phyloP scores from a whole-genome alignment of 176 grass and related monocot genomes.

The Chloris gayana region DNA sequence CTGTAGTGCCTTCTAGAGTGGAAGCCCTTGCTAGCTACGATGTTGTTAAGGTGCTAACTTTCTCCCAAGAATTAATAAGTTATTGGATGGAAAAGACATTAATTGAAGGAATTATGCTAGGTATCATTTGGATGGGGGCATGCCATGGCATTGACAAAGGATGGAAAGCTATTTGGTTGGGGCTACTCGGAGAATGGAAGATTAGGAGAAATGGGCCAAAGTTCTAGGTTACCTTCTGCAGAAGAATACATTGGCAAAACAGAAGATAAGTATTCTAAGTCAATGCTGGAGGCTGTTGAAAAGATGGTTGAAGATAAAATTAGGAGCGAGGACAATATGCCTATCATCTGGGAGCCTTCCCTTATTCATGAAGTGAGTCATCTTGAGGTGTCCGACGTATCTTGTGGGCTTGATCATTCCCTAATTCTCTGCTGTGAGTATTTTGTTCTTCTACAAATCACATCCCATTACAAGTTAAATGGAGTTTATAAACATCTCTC shows the following conservation, averaged over 20 bases:
- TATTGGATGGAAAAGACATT: constrained; percentile 7
- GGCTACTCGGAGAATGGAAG: constrained; percentile 86
- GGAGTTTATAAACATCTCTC: background rate
- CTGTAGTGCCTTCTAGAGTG: constrained; percentile 56
- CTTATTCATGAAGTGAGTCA: constrained; percentile 59
- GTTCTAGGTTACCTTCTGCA: constrained; percentile 28
- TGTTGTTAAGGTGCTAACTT: constrained; percentile 67
- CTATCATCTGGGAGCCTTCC: constrained; percentile 88
- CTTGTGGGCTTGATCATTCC: constrained; percentile 93
- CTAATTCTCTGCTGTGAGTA: constrained; percentile 75
- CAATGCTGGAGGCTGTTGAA: constrained; percentile 67
- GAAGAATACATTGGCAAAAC: constrained; percentile 40
- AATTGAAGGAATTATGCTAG: constrained; percentile 45
- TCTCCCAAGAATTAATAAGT: constrained; percentile 31
- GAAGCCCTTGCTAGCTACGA: constrained; percentile 61
- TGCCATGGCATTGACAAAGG: constrained; percentile 72
- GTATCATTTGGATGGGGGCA: constrained; percentile 95
- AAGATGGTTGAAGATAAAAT: constrained; percentile 87
- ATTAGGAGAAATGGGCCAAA: constrained; percentile 75
- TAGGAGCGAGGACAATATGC: constrained; percentile 70
- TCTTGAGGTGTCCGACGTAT: constrained; percentile 73
- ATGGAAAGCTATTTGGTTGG: constrained; percentile 87
- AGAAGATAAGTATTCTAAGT: constrained; percentile 40
- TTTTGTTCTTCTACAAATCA: constrained; percentile 20
- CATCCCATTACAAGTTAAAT: background rate